Evolutionary conservation across 257 asterid genomes (phyloP).

Genomic region (Buddleja alternifolia): DNA sequence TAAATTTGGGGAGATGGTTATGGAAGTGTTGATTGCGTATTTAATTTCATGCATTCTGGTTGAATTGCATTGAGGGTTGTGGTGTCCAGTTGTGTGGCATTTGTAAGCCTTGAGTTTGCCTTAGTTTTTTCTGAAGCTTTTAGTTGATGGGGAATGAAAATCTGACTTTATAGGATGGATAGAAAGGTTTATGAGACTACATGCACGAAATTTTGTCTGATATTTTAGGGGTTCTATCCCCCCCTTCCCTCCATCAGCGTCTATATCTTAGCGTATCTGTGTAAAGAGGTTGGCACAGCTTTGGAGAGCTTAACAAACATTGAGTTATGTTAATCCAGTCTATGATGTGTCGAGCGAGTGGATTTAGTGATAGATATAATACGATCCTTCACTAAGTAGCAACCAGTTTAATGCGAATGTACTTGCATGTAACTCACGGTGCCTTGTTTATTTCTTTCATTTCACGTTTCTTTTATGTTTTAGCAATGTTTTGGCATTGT

Average conservation of each 20-base stretch:
- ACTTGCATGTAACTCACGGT: slow-evolving; percentile 7
- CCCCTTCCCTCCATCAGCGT: neutral
- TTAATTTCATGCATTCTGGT: slow-evolving; percentile 49
- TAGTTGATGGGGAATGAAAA: slow-evolving; percentile 27
- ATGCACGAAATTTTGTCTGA: slow-evolving; percentile 4
- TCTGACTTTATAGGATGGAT: slow-evolving; percentile 13
- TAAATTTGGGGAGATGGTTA: slow-evolving; percentile 35
- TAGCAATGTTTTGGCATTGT: neutral
- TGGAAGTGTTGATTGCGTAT: slow-evolving; percentile 24
- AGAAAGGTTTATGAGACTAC: slow-evolving; percentile 1
- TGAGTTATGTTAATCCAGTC: slow-evolving; percentile 12
- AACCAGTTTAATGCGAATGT: slow-evolving; percentile 12
- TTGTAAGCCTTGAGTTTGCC: slow-evolving; percentile 29
- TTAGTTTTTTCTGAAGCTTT: slow-evolving; percentile 21
- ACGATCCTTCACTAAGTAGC: neutral
- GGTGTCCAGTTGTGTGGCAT: slow-evolving; percentile 28
- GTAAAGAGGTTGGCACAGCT: neutral
- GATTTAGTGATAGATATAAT: slow-evolving; percentile 13
- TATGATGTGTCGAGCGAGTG: slow-evolving; percentile 1
- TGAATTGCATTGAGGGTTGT: slow-evolving; percentile 36
- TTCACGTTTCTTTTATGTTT: neutral
- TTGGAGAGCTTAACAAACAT: slow-evolving; percentile 1
- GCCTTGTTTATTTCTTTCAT: slow-evolving; percentile 1
- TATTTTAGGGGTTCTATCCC: slow-evolving; percentile 3
- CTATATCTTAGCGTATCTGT: neutral